phyloP scores from a whole-genome alignment of 1,284 basidiomycete species.

The Pseudozyma thailandica region DNA sequence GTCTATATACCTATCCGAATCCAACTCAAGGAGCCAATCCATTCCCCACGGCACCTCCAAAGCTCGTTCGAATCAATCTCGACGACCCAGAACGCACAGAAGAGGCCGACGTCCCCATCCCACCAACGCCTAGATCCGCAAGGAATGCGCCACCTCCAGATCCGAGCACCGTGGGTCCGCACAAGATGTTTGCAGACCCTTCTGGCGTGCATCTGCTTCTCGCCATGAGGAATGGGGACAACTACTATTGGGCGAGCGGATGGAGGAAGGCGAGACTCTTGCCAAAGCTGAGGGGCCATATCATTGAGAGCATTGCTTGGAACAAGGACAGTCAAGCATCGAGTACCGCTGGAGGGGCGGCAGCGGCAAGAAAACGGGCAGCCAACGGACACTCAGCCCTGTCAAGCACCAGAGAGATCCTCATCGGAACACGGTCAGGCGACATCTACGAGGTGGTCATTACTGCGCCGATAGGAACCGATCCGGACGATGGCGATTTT shows the following conservation, averaged over 20 bases:
- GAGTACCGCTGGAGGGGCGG: neutral
- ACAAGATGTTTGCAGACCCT: conserved; percentile 74
- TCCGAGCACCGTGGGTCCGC: conserved; percentile 43
- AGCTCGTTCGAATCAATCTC: conserved; percentile 63
- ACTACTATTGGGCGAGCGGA: conserved; percentile 78
- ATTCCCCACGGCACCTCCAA: conserved; percentile 40
- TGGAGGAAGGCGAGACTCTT: conserved; percentile 60
- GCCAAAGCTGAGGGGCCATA: conserved; percentile 79
- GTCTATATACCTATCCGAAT: conserved; percentile 51
- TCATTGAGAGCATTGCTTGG: conserved; percentile 92
- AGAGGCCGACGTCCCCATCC: conserved; percentile 62
- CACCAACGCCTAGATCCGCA: conserved; percentile 46
- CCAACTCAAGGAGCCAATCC: conserved; percentile 20
- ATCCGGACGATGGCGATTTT: conserved; percentile 70
- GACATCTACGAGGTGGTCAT: conserved; percentile 74
- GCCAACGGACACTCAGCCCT: conserved; percentile 12
- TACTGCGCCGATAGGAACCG: conserved; percentile 69
- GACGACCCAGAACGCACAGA: conserved; percentile 61
- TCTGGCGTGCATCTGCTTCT: conserved; percentile 88
- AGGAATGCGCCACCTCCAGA: conserved; percentile 49
- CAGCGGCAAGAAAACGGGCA: conserved; percentile 13
- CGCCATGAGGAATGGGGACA: conserved; percentile 87
- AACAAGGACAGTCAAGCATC: conserved; percentile 69
- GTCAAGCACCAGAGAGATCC: conserved; percentile 77
- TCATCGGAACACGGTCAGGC: conserved; percentile 78